Base-by-base conservation (phyloP, 495 filamentous ascomycete species). In the Melanomma pulvis-pyrius region DNA sequence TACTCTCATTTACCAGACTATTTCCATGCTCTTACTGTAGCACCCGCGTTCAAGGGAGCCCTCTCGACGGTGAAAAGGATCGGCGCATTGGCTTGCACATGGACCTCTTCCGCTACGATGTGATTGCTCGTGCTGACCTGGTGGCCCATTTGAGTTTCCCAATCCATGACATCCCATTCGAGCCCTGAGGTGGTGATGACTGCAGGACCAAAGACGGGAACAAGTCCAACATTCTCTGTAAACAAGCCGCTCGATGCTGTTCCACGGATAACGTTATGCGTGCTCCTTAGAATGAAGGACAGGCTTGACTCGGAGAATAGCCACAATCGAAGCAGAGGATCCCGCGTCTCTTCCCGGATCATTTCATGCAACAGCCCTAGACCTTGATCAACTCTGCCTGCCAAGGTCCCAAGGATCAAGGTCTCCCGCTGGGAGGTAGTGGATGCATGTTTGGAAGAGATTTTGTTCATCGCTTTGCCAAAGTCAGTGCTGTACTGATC, bases 61-160 rank as follows among this genome's bases (percentile, higher is more conserved):
- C 64, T 61, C 67, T 96, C 92, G 63, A 96, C 83, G 0, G 94
- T 97, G 76, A 97, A 96, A 41, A 98, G 73, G 15, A 97, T 88
- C 59, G 86, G 82, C 63, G 82, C 85, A 8, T 83, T 83, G 30
- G 90, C 87, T 71, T 84, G 76, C 2, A 91, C 75, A 56, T 81
- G 80, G 1, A 96, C 82, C 9, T 72, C 67, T 11, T 84, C 59
- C 78, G 78, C 54, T 78, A 51, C 79, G 28, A 96, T 84, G 71
- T 93, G 90, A 78, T 98, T 98, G 76, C 94, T 98, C 49, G 94
- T 98, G 71, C 92, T 97, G 65, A 98, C 77, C 71, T 89, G 85
- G 0, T 87, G 86, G 0, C 93, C 94, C 75, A 98, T 92, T 69
- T 84, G 81, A 0, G 92, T 97, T 64, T 81, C 76, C 90, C 92